Base-by-base conservation (phyloP, 257 asterid genomes). In the Linaria vulgaris region DNA sequence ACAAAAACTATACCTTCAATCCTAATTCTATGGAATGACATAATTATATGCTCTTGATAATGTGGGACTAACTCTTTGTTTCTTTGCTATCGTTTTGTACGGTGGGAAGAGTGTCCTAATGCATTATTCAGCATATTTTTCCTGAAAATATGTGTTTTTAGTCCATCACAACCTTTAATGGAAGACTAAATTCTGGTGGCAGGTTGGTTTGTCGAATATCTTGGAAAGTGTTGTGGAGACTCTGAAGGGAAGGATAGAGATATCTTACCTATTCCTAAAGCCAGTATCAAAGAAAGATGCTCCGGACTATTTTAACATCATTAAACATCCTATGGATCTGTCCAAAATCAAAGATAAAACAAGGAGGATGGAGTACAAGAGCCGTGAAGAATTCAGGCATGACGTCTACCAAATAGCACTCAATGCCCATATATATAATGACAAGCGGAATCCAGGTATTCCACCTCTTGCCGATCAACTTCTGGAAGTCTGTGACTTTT, bases 381-480 rank as follows among this genome's bases (percentile, higher is more conserved):
- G 57, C 79, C 96, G 88, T 3, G 85, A 85, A 6, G 95, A 90
- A 6, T 94, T 94, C 71, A 84, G 99, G 78, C 94, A 85, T 10
- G 99, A 94, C 14, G 86, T 94, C 41, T 82, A 45, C 58, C 96
- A 81, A 74, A 94, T 94, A 16, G 82, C 72, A 20, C 59, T n/a
- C 78, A 94, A 94, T 51, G 97, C 99, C 58, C 99, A 94, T 69
- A 63, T 15, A 57, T 94, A 94, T 74, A 90, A 90, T 39, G 95
- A 85, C 60, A 54, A 82, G 51, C 83, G 96, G 34, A 81, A 94
- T 70, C 99, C 99, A 68, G 84, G 85, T 61, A 94, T 94, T 73
- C 99, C 99, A 68, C 99, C 99, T 44, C 90, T 90, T 27, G 99
- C 99, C 0, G 99, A 94, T 79, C 92, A 87, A 72, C 99, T 94